These are phyloP conservation scores for Neopestalotiopsis sp. DNA, from an alignment of 2,329 filamentous ascomycete genomes.

Conservation along the genomic window DNA sequence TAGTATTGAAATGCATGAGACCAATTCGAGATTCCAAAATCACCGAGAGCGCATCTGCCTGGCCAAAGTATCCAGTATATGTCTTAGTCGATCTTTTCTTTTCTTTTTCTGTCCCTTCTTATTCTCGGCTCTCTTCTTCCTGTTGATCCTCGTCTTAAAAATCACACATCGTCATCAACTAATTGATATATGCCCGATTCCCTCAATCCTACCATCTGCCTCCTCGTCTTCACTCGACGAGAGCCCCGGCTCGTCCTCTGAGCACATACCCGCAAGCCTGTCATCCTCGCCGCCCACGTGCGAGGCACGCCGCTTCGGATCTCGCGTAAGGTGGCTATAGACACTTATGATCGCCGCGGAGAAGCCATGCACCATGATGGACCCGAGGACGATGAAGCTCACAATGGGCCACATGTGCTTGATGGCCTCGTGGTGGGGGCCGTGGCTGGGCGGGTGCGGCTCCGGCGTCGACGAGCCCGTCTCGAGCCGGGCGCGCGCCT, in stretches of 20 bases:
- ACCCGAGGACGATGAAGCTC: constrained; percentile 32
- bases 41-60: too few relatives aligned
- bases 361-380: constrained; percentile 50
- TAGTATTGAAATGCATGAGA: too few relatives aligned
- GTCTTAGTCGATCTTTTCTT: too few relatives aligned
- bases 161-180: not conserved
- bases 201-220: not conserved
- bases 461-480: constrained; percentile 5
- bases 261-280: constrained; percentile 1
- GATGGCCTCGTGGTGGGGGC: constrained; percentile 8
- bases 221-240: not conserved
- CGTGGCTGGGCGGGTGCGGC: not conserved
- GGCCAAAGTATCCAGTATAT: too few relatives aligned
- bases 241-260: constrained; percentile 4
- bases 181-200: constrained; percentile 2
- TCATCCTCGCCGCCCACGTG: not conserved
- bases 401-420: constrained; percentile 15
- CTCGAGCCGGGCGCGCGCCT: not conserved
- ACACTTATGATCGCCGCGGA: constrained; percentile 31
- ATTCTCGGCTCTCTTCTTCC: too few relatives aligned
- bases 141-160: too few relatives aligned
- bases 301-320: constrained; percentile 9
- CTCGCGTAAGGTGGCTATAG: constrained; percentile 5
- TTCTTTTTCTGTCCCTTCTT: too few relatives aligned
- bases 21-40: too few relatives aligned